Conservation (phyloP, 371 early-diverging fungal species). For the Dentiscutata heterogama region DNA sequence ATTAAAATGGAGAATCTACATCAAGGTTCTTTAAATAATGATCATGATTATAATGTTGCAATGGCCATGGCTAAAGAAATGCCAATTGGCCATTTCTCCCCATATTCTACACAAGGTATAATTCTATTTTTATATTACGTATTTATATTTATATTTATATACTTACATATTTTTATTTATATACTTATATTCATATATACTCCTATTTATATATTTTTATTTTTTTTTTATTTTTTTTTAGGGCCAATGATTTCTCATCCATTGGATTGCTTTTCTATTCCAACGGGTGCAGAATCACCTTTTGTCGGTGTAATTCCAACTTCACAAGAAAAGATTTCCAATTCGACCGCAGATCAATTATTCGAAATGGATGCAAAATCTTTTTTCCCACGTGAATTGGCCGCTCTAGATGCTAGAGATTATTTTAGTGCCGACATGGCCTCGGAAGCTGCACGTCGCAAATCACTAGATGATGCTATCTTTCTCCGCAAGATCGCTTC, state of each 20-base stretch:
- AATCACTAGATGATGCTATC: conserved; percentile 40
- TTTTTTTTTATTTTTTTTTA: neutral
- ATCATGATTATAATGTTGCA: conserved; percentile 41
- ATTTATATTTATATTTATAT: no score
- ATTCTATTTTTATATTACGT: neutral
- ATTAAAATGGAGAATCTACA: conserved; percentile 37
- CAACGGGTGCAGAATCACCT: conserved; percentile 3
- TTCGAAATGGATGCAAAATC: conserved; percentile 30
- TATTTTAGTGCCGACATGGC: conserved; percentile 27
- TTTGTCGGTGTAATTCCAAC: conserved; percentile 15
- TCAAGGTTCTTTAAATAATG: conserved; percentile 1
- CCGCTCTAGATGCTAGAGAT: conserved; percentile 21
- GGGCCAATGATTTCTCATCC: conserved; percentile 31
- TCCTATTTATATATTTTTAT: neutral
- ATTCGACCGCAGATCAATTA: conserved; percentile 18
- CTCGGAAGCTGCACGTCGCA: conserved; percentile 29
- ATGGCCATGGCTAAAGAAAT: conserved; percentile 40
- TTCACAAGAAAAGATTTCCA: conserved; percentile 25
- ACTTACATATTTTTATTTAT: no score
- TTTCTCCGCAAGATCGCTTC: conserved; percentile 42
- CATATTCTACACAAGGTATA: conserved; percentile 32
- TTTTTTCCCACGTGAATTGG: conserved; percentile 15
- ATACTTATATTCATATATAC: no score
- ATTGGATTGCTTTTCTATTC: conserved; percentile 30
- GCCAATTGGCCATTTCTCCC: conserved; percentile 4